Base-by-base conservation (phyloP, 352 stramenopile genomes). In the Globisporangium lucens region DNA sequence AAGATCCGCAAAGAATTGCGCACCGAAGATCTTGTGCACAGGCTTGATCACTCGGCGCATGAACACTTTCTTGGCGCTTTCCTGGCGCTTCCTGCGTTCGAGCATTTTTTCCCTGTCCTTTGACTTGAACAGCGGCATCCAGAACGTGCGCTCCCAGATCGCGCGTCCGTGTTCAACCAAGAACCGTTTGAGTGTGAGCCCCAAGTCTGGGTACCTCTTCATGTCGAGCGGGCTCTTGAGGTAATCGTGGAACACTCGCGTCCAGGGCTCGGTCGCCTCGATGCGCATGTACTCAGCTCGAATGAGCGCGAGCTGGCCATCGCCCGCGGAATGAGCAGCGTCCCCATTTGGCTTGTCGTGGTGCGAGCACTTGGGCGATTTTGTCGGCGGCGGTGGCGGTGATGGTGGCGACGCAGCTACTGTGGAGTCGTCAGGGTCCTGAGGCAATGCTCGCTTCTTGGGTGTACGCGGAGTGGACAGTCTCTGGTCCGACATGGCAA, bases 121-220 rank as follows among this genome's bases (percentile, higher is more conserved):
- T 17, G 49, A 30, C 9, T 33, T 41, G n/a, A 33, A 43, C 29
- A 75, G 20, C 9, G 75, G 73, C 12, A 67, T 2, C 75, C 75
- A 82, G 51, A 82, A 79, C 12, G 56, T 55, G 20, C 73, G 73
- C 55, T 79, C 73, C 75, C 75, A 82, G 12, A 78, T 58, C 22
- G 75, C 75, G 43, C 55, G 75, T 5, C 64, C 70, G 36, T 81
- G 61, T 0, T 30, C 35, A 1, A 49, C 38, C 63, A 75, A 66
- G 33, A 82, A 79, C 2, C 53, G n/a, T 24, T 68, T 30, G 55
- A 82, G 49, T 7, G 35, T n/a, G 15, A 49, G 22, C 10, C 52
- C 52, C 36, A 79, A 20, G 36, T 51, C 30, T 30, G 63, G 46
- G n/a, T 70, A 30, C 51, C 63, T 49, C 1, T 55, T 30, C 22